phyloP scores from a whole-genome alignment of 2,329 filamentous ascomycete species.

The Zasmidium cellare region DNA sequence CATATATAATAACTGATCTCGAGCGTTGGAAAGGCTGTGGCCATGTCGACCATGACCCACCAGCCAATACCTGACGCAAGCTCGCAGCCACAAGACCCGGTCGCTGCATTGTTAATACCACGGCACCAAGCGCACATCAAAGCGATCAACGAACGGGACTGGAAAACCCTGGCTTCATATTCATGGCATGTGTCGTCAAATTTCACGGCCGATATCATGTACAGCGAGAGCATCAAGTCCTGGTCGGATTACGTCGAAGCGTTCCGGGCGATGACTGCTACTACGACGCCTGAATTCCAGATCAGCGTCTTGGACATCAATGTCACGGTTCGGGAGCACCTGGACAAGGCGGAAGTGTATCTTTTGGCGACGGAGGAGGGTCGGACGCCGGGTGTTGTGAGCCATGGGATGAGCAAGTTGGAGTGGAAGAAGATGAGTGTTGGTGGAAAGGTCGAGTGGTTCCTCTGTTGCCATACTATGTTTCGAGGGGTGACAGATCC shows the following conservation, averaged over 20 bases:
- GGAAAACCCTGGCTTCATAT: background rate
- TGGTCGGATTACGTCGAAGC: background rate
- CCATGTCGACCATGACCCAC: too few species aligned
- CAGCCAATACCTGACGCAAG: too few species aligned
- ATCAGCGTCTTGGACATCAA: background rate
- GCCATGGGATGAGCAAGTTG: background rate
- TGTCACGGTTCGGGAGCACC: background rate
- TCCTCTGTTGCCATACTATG: background rate
- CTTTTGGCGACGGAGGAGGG: background rate
- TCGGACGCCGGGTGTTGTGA: background rate
- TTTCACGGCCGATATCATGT: background rate
- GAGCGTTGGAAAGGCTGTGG: too few species aligned
- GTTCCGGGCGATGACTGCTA: background rate
- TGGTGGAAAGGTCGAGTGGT: background rate
- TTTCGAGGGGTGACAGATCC: background rate
- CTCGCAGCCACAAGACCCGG: background rate
- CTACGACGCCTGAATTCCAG: background rate
- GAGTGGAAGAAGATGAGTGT: background rate
- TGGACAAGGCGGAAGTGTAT: background rate
- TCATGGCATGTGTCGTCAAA: background rate
- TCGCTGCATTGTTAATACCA: background rate
- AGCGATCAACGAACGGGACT: background rate
- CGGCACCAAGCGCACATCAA: background rate
- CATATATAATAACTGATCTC: too few species aligned
- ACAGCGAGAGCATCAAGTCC: background rate